Conservation (phyloP, 805 yeast genomes). For the Vanderwaltozyma verrucispora region DNA sequence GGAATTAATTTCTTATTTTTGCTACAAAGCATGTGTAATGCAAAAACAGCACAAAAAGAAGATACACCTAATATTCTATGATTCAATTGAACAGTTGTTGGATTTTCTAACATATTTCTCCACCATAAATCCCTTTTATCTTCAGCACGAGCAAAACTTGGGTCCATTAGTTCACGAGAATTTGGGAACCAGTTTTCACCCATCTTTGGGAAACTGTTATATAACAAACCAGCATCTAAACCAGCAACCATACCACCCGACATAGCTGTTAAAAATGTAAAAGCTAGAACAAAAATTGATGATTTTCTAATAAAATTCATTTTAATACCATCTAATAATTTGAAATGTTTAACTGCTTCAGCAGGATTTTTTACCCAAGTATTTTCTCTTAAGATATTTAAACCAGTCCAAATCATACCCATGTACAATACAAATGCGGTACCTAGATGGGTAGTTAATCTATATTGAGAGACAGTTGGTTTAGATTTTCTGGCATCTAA, state of each 20-base stretch:
- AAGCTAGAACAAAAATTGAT: conserved; percentile 46
- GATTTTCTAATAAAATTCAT: conserved; percentile 46
- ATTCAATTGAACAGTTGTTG: conserved; percentile 86
- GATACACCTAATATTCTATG: conserved; percentile 81
- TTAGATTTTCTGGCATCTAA: conserved; percentile 73
- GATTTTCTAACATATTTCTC: conserved; percentile 92
- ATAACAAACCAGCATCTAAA: conserved; percentile 91
- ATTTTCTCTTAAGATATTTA: conserved; percentile 68
- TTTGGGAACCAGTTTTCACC: conserved; percentile 77
- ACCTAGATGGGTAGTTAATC: conserved; percentile 88
- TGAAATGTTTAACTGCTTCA: conserved; percentile 42
- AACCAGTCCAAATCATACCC: conserved; percentile 85
- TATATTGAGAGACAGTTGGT: conserved; percentile 95
- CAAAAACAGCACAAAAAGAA: conserved; percentile 63
- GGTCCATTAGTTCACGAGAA: conserved; percentile 65
- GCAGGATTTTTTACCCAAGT: conserved; percentile 58
- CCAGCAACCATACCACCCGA: conserved; percentile 98
- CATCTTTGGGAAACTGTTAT: conserved; percentile 95
- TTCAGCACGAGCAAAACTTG: conserved; percentile 53
- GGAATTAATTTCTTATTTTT: conserved; percentile 50
- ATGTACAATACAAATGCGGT: conserved; percentile 83
- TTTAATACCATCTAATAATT: conserved; percentile 50
- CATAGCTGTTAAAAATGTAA: conserved; percentile 87
- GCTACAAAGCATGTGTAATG: conserved; percentile 57
- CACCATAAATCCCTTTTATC: conserved; percentile 72